Evolutionary conservation across 345 rosid species (phyloP).

Genomic region (Camelina hispida): DNA sequence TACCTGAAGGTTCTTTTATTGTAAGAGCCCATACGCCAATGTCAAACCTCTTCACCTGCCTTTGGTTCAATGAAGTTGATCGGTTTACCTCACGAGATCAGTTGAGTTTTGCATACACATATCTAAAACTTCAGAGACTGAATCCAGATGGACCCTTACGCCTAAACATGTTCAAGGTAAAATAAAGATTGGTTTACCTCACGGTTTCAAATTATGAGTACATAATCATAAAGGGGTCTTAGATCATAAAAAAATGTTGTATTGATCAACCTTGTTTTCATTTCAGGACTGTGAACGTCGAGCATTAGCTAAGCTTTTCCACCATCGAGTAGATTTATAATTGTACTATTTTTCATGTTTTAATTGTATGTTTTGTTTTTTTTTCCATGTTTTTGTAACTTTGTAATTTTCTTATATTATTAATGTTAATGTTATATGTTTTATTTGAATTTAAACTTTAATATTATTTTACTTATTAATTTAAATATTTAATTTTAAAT

Average conservation of each 20-base stretch:
- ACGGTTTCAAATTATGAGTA: background rate
- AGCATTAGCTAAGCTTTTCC: conserved; percentile 66
- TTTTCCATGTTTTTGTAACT: too few species aligned
- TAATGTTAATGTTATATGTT: too few species aligned
- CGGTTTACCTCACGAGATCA: conserved; percentile 94
- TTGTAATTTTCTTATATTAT: too few species aligned
- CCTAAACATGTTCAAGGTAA: conserved; percentile 89
- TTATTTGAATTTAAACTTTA: too few species aligned
- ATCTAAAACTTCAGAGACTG: conserved; percentile 73
- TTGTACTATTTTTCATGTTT: too few species aligned
- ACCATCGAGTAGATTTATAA: conserved; percentile 57
- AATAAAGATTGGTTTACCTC: background rate
- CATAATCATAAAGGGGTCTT: background rate
- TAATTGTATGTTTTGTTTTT: too few species aligned
- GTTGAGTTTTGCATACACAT: conserved; percentile 92
- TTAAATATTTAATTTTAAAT: too few species aligned
- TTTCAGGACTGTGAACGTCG: conserved; percentile 90
- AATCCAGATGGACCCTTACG: conserved; percentile 74
- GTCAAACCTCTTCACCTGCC: too few species aligned
- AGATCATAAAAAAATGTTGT: background rate
- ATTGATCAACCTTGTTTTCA: conserved; percentile 23
- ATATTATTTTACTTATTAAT: too few species aligned
- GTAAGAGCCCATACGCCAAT: conserved; percentile 88
- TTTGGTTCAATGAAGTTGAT: conserved; percentile 92
- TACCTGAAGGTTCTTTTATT: conserved; percentile 96